These are phyloP conservation scores for Axilococcus clingmanii DNA, from an alignment of 139 green algal species.

Conservation along the genomic window DNA sequence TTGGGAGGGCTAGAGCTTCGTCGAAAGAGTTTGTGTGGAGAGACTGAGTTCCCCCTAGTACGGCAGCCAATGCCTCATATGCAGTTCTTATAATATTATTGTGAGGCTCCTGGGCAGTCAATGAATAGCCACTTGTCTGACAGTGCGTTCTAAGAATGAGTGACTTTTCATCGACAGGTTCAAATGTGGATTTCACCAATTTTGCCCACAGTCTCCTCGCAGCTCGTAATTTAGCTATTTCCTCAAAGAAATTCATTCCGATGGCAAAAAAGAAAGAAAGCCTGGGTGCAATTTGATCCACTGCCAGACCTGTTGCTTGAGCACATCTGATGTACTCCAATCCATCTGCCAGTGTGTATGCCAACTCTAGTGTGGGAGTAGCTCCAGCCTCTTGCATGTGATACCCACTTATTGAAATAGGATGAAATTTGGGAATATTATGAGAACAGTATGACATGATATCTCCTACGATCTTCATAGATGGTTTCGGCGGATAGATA, in stretches of 20 bases:
- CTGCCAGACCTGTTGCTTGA: conserved; percentile 31
- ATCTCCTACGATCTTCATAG: conserved; percentile 60
- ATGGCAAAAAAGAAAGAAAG: conserved; percentile 54
- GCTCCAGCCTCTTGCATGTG: conserved; percentile 53
- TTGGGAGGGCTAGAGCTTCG: conserved; percentile 58
- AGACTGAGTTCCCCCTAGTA: conserved; percentile 57
- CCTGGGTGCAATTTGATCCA: conserved; percentile 40
- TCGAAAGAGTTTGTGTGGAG: conserved; percentile 69
- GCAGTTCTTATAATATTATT: conserved; percentile 47
- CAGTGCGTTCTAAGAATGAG: conserved; percentile 55
- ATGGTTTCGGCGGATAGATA: conserved; percentile 57
- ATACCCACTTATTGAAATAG: conserved; percentile 51
- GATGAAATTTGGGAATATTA: conserved; percentile 57
- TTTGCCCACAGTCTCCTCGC: conserved; percentile 50
- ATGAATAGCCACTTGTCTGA: conserved; percentile 42
- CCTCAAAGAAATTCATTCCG: conserved; percentile 58
- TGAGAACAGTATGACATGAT: conserved; percentile 48
- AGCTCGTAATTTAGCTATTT: conserved; percentile 56
- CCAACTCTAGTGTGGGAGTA: conserved; percentile 42
- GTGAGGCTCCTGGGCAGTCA: conserved; percentile 39
- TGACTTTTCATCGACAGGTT: conserved; percentile 32
- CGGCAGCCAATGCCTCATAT: conserved; percentile 47
- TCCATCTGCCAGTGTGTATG: conserved; percentile 58
- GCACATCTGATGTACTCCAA: conserved; percentile 57
- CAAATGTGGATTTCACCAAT: conserved; percentile 39